phyloP scores from a whole-genome alignment of 371 early-diverging fungal genomes.

The Lichtheimia hyalospora region DNA sequence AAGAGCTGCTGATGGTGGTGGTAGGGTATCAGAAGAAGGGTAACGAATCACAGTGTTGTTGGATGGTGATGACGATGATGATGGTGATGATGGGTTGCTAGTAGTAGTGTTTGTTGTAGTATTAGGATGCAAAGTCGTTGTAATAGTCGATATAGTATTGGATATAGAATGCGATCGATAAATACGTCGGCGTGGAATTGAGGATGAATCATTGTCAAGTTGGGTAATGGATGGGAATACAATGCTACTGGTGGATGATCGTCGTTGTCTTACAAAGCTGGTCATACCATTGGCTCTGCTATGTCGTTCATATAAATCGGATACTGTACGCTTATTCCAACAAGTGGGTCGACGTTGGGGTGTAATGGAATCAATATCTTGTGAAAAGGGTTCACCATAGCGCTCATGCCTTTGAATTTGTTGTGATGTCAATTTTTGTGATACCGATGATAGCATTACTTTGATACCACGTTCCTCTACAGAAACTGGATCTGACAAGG shows the following conservation, averaged over 20 bases:
- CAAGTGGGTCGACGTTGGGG: not conserved
- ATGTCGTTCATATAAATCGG: not conserved
- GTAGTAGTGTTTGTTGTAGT: constrained; percentile 1
- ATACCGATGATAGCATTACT: constrained; percentile 54
- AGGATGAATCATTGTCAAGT: not conserved
- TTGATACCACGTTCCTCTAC: not conserved
- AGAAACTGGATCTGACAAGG: too few species aligned
- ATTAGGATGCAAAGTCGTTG: constrained; percentile 25
- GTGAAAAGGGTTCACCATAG: not conserved
- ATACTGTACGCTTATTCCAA: not conserved
- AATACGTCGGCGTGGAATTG: constrained; percentile 1
- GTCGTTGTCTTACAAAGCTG: constrained; percentile 6
- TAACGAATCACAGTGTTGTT: not conserved
- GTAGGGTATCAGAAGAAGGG: not conserved
- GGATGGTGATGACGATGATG: not conserved
- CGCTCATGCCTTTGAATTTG: constrained; percentile 35
- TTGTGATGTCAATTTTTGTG: constrained; percentile 48
- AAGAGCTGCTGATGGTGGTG: constrained; percentile 11
- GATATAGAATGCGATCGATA: constrained; percentile 33
- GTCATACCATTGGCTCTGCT: not conserved
- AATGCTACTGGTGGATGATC: constrained; percentile 11
- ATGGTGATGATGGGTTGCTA: constrained; percentile 6
- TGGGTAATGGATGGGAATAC: constrained; percentile 1
- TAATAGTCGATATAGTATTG: constrained; percentile 30
- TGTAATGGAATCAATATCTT: too few species aligned